phyloP scores from a whole-genome alignment of 163 green algal genomes.

The Chlamydomonas reinhardtii region DNA sequence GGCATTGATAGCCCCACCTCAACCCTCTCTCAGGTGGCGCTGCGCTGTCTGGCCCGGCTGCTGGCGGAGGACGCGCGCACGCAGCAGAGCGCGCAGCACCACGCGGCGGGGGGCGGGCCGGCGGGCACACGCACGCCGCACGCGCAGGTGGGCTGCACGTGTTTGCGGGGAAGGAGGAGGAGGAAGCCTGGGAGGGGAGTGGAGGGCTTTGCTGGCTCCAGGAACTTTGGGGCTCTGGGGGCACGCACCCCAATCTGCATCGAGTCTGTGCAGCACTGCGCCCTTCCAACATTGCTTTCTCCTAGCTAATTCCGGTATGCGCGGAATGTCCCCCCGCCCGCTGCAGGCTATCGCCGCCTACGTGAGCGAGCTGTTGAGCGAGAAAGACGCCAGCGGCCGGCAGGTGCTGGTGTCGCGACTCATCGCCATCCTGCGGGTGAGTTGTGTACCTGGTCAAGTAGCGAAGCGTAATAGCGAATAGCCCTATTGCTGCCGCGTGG shows the following conservation, averaged over 20 bases:
- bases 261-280: too few species aligned
- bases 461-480: too few species aligned
- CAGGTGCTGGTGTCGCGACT: conserved; percentile 62
- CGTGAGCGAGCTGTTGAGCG: conserved; percentile 59
- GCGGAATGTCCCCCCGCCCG: too few species aligned
- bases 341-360: conserved; percentile 47
- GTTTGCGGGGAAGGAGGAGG: background rate
- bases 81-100: conserved; percentile 34
- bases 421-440: conserved; percentile 60
- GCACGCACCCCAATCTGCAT: too few species aligned
- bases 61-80: conserved; percentile 58
- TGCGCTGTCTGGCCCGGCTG: conserved; percentile 69
- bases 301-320: too few species aligned
- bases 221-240: too few species aligned
- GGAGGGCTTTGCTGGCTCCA: too few species aligned
- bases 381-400: conserved; percentile 24
- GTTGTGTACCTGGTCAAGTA: background rate
- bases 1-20: too few species aligned
- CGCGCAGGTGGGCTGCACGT: background rate
- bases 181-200: too few species aligned
- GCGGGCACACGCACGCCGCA: conserved; percentile 6
- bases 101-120: background rate
- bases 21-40: background rate
- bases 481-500: too few species aligned
- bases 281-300: too few species aligned